These are phyloP conservation scores for Prinsepia uniflora DNA, from an alignment of 306 rosid genomes.

Conservation along the genomic window DNA sequence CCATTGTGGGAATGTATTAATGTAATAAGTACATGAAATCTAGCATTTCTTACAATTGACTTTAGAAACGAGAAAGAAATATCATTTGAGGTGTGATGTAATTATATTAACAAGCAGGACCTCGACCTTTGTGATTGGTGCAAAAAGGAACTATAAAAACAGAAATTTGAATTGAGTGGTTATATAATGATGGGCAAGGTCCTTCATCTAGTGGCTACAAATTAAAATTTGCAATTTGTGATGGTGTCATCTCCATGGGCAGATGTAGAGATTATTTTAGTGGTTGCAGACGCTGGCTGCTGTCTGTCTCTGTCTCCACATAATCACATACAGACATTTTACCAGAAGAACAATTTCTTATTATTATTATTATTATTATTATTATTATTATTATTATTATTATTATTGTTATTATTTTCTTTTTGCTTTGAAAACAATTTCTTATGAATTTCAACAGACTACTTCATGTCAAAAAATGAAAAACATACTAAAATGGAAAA, in stretches of 20 bases:
- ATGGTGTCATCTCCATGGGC: neutral
- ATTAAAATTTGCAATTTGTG: neutral
- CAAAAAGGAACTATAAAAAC: conserved; percentile 15
- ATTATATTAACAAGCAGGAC: too few relatives aligned
- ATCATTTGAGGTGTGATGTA: too few relatives aligned
- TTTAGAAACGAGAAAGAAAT: too few relatives aligned
- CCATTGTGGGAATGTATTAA: neutral
- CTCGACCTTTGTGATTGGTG: neutral
- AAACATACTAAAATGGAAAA: too few relatives aligned
- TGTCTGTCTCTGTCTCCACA: neutral
- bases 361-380: too few relatives aligned
- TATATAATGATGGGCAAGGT: neutral
- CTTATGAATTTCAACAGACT: neutral
- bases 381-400: too few relatives aligned
- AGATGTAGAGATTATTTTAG: neutral
- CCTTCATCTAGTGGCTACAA: neutral
- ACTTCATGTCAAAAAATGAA: too few relatives aligned
- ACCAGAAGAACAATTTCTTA: neutral
- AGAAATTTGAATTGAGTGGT: conserved; percentile 6
- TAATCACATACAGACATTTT: neutral
- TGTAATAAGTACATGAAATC: neutral
- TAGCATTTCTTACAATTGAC: too few relatives aligned
- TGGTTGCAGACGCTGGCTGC: conserved; percentile 4
- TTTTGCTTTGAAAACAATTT: too few relatives aligned
- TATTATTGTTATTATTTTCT: too few relatives aligned